These are phyloP conservation scores for Aquilaria agallochum DNA, from an alignment of 441 rosid genomes.

Conservation along the genomic window DNA sequence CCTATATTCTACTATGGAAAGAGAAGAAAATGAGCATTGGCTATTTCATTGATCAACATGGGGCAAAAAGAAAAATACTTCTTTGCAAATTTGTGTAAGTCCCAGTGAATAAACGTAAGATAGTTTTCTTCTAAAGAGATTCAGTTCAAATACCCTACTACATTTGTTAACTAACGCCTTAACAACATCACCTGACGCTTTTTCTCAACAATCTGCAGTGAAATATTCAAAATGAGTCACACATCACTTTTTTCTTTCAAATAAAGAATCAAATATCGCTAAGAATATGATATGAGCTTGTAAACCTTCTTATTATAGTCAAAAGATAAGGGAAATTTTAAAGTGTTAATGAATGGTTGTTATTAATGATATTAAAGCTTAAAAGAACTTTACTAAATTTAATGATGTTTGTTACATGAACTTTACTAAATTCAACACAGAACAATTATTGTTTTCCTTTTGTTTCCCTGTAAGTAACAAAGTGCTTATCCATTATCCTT, in stretches of 20 bases:
- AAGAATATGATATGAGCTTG: not conserved
- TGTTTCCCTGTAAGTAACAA: no score
- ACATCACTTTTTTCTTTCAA: not conserved
- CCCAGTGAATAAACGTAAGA: slow-evolving; percentile 94
- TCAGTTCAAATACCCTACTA: slow-evolving; percentile 90
- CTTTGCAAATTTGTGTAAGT: slow-evolving; percentile 99
- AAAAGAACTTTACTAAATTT: no score
- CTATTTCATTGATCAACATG: not conserved
- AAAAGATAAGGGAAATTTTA: no score
- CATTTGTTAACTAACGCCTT: slow-evolving; percentile 91
- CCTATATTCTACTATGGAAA: slow-evolving; percentile 2
- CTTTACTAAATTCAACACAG: no score
- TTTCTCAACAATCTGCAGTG: slow-evolving; percentile 88
- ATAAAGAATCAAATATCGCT: not conserved
- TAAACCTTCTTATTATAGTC: no score
- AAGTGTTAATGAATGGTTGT: no score
- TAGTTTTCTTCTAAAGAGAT: slow-evolving; percentile 75
- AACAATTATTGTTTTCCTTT: no score
- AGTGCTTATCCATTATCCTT: no score
- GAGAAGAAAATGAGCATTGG: slow-evolving; percentile 1
- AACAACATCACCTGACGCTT: slow-evolving; percentile 98
- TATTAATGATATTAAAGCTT: no score
- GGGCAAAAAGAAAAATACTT: slow-evolving; percentile 39
- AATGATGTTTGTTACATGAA: no score
- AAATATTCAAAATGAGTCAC: not conserved